Evolutionary conservation across 352 stramenopile species (phyloP).

Genomic region (Pythium periplocum): DNA sequence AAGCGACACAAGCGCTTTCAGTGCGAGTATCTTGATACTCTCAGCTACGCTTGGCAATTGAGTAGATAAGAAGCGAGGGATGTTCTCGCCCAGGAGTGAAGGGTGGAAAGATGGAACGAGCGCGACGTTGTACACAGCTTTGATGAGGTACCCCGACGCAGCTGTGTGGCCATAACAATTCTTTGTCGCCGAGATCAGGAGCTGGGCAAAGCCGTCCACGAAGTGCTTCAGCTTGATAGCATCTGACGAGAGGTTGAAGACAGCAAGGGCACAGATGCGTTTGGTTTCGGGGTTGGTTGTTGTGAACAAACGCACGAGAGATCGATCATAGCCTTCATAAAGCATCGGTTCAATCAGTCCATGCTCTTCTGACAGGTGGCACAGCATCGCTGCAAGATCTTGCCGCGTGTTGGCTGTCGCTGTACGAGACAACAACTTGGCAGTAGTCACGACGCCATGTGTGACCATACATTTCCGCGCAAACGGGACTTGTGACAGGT

Average conservation of each 20-base stretch:
- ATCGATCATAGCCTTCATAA: slow-evolving; percentile 66
- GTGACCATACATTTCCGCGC: slow-evolving; percentile 56
- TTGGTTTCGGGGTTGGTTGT: slow-evolving; percentile 50
- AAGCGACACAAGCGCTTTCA: slow-evolving; percentile 47
- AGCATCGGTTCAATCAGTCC: slow-evolving; percentile 50
- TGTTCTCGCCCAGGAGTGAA: slow-evolving; percentile 55
- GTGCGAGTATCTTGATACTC: slow-evolving; percentile 32
- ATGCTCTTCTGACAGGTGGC: slow-evolving; percentile 59
- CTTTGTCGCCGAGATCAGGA: slow-evolving; percentile 33
- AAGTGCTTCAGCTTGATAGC: slow-evolving; percentile 56
- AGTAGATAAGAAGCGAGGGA: slow-evolving; percentile 45
- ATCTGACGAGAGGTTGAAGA: slow-evolving; percentile 69
- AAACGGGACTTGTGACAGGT: slow-evolving; percentile 31
- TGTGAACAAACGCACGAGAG: slow-evolving; percentile 39
- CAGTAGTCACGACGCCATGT: slow-evolving; percentile 33
- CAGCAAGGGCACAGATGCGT: slow-evolving; percentile 55
- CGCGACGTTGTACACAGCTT: slow-evolving; percentile 68
- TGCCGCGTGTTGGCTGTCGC: slow-evolving; percentile 26
- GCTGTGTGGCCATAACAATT: slow-evolving; percentile 16
- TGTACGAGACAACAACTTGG: slow-evolving; percentile 45
- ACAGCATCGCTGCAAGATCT: slow-evolving; percentile 60
- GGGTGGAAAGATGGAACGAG: slow-evolving; percentile 49
- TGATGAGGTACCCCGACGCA: slow-evolving; percentile 44
- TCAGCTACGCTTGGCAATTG: slow-evolving; percentile 38
- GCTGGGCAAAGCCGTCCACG: slow-evolving; percentile 53